Percentiles rank a stretch among this genome's conserved stretches.
Evolutionary conservation across 2,329 filamentous ascomycete species (phyloP).

Genomic region (Hyphodiscus sp.): DNA sequence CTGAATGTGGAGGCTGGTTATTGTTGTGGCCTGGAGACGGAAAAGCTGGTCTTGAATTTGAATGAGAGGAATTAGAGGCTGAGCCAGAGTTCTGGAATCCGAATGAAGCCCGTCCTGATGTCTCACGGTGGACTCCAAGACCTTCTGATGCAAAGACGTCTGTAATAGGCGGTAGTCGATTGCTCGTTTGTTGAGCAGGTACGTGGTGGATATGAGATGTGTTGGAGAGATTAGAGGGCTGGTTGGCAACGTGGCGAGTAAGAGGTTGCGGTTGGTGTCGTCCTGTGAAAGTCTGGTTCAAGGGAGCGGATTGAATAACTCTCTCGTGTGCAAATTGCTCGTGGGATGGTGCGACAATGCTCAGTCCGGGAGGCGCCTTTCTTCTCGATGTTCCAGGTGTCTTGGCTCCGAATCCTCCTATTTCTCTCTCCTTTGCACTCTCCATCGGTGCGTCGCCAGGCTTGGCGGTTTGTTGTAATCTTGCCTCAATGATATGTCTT

Average conservation of each 20-base stretch:
- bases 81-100: slow-evolving; percentile 21
- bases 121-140: slow-evolving; percentile 55
- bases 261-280: slow-evolving; percentile 72
- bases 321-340: slow-evolving; percentile 89
- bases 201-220: slow-evolving; percentile 88
- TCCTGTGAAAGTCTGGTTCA: slow-evolving; percentile 92
- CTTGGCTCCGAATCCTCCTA: slow-evolving; percentile 44
- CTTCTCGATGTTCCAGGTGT: slow-evolving; percentile 69
- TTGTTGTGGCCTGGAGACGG: slow-evolving; percentile 71
- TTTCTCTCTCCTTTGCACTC: slow-evolving; percentile 46
- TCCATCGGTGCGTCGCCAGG: slow-evolving; percentile 61
- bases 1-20: slow-evolving; percentile 45
- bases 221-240: slow-evolving; percentile 73
- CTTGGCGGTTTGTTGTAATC: slow-evolving; percentile 81
- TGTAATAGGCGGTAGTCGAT: slow-evolving; percentile 85
- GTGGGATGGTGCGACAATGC: slow-evolving; percentile 90
- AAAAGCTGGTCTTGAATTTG: slow-evolving; percentile 59
- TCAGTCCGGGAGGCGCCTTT: slow-evolving; percentile 81
- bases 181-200: slow-evolving; percentile 80
- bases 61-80: slow-evolving; percentile 53
- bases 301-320: slow-evolving; percentile 91
- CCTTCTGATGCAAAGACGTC: slow-evolving; percentile 85
- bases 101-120: slow-evolving; percentile 13
- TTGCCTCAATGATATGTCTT: slow-evolving; percentile 86
- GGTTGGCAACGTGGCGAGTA: slow-evolving; percentile 72